These are phyloP conservation scores for Colletotrichum sidae DNA, from an alignment of 2,329 filamentous ascomycete genomes.

Conservation along the genomic window DNA sequence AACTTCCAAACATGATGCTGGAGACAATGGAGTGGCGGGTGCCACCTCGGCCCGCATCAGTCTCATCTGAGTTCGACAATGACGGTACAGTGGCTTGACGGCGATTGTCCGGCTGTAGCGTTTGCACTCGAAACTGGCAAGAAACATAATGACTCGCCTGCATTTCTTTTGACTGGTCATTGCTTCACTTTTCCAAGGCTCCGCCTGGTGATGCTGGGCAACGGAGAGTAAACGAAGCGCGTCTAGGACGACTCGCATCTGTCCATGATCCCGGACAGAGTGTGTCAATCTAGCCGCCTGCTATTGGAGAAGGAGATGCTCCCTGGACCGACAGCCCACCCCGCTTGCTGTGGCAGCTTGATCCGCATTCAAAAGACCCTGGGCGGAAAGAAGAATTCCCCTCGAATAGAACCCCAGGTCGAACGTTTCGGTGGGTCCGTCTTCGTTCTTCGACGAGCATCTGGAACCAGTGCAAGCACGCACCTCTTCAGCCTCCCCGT, in stretches of 20 bases:
- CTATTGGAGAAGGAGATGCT: background rate
- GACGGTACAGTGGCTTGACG: constrained; percentile 1
- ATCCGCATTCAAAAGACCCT: constrained; percentile 19
- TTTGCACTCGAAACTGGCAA: constrained; percentile 28
- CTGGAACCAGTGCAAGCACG: constrained; percentile 1
- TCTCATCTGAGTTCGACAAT: constrained; percentile 21
- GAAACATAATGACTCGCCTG: constrained; percentile 25
- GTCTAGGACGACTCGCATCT: background rate
- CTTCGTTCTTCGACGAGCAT: constrained; percentile 7
- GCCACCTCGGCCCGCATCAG: constrained; percentile 6
- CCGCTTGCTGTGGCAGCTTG: background rate
- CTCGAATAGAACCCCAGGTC: constrained; percentile 24
- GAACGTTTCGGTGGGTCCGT: constrained; percentile 23
- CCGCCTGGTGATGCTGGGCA: background rate
- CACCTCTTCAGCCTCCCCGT: background rate
- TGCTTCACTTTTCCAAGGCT: constrained; percentile 16
- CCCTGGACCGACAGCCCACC: background rate
- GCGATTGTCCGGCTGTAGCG: constrained; percentile 14
- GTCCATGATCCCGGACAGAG: background rate
- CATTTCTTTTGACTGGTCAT: constrained; percentile 2
- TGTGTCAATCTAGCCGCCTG: background rate
- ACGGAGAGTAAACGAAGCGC: background rate
- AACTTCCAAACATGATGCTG: background rate
- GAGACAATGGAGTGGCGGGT: background rate
- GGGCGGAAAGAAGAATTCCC: constrained; percentile 8